Conservation (phyloP, 2,329 filamentous ascomycete species). For the Cytospora piceicola region DNA sequence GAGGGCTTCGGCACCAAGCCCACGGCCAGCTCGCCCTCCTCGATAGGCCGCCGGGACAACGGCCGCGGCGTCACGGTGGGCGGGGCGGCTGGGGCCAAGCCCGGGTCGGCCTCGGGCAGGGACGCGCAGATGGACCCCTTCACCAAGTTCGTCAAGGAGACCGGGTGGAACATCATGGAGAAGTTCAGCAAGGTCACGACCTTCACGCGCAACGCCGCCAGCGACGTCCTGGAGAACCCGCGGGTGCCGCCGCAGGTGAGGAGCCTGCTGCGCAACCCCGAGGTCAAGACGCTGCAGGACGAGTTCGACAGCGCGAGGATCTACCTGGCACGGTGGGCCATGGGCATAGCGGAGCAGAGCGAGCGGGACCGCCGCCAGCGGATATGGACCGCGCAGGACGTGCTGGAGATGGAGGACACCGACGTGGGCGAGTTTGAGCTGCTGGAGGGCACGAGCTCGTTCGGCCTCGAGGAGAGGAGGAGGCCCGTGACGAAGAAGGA, state of each 20-base stretch:
- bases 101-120: slow-evolving; percentile 43
- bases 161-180: slow-evolving; percentile 94
- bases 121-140: slow-evolving; percentile 90
- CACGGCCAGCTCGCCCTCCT: slow-evolving; percentile 49
- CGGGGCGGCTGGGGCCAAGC: slow-evolving; percentile 40
- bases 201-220: slow-evolving; percentile 88
- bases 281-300: slow-evolving; percentile 93
- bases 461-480: slow-evolving; percentile 77
- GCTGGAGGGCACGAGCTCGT: slow-evolving; percentile 74
- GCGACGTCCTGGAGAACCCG: slow-evolving; percentile 89
- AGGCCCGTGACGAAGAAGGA: slow-evolving; percentile 80
- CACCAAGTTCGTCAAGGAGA: slow-evolving; percentile 91
- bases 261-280: slow-evolving; percentile 83
- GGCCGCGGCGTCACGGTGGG: slow-evolving; percentile 38
- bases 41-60: slow-evolving; percentile 47
- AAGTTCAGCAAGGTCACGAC: slow-evolving; percentile 97
- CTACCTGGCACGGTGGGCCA: slow-evolving; percentile 95
- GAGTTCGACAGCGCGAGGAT: slow-evolving; percentile 96
- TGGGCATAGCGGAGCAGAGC: slow-evolving; percentile 97
- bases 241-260: slow-evolving; percentile 87
- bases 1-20: slow-evolving; percentile 74
- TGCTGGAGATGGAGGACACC: slow-evolving; percentile 91
- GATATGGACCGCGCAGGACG: slow-evolving; percentile 92
- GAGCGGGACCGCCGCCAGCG: slow-evolving; percentile 83
- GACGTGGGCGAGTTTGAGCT: slow-evolving; percentile 96